Conservation (phyloP, 164 flowering plant species). For the Annona cherimola region DNA sequence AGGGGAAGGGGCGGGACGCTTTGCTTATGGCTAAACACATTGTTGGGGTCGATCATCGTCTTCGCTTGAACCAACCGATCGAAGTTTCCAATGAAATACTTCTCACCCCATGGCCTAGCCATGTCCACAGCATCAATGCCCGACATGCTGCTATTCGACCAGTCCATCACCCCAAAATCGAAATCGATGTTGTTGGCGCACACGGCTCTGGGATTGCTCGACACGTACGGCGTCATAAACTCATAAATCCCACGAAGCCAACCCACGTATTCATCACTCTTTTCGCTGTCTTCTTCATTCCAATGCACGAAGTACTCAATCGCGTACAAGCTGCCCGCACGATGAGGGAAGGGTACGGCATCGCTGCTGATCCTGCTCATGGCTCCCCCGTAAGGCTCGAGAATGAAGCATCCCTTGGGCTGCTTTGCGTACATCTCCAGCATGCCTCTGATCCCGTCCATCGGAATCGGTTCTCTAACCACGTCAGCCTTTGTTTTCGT, state of each 20-base stretch:
- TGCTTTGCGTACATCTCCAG: conserved; percentile 9
- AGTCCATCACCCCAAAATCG: conserved; percentile 15
- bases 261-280: conserved; percentile 3
- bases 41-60: conserved; percentile 38
- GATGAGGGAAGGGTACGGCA: conserved; percentile 19
- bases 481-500: conserved; percentile 24
- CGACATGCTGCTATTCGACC: neutral
- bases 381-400: conserved; percentile 24
- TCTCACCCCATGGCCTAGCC: conserved; percentile 51
- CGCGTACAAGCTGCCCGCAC: conserved; percentile 18
- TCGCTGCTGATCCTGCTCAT: conserved; percentile 15
- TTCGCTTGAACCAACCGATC: conserved; percentile 42
- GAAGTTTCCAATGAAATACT: conserved; percentile 43
- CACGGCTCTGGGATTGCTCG: conserved; percentile 12
- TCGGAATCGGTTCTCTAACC: conserved; percentile 14
- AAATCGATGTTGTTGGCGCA: conserved; percentile 20
- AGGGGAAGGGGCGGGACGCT: conserved; percentile 43
- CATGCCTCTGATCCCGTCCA: conserved; percentile 7
- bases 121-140: conserved; percentile 9
- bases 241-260: conserved; percentile 17
- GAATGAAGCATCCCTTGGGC: conserved; percentile 16
- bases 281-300: conserved; percentile 11
- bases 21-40: conserved; percentile 44
- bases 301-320: conserved; percentile 22
- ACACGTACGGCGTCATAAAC: conserved; percentile 10